phyloP scores from a whole-genome alignment of 2,329 filamentous ascomycete genomes.

The Ophiostoma triangulosporum region DNA sequence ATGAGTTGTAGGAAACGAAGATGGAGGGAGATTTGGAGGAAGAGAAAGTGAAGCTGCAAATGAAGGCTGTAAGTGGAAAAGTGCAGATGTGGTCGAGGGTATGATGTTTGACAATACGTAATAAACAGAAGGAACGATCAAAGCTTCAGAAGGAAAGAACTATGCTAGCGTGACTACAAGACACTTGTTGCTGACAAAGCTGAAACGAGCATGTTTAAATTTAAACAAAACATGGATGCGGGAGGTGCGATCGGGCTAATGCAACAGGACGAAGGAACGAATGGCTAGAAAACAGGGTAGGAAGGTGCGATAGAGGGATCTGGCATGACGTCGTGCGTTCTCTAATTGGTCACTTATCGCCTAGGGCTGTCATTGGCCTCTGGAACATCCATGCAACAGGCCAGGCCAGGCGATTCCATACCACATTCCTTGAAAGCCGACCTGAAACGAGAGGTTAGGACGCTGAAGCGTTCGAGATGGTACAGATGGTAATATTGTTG shows the following conservation, averaged over 20 bases:
- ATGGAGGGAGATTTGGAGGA: not conserved
- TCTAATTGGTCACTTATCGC: not conserved
- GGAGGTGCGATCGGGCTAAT: not conserved
- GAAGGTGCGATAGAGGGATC: not conserved
- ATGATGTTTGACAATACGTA: not conserved
- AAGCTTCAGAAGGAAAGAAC: not conserved
- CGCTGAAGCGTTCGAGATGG: not conserved
- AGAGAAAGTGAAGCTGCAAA: not conserved
- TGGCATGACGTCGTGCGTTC: not conserved
- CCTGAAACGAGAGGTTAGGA: not conserved
- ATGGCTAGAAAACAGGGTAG: not conserved
- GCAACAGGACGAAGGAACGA: not conserved
- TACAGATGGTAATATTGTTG: not conserved
- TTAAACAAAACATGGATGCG: not conserved
- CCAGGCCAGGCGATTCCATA: not conserved
- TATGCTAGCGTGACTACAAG: not conserved
- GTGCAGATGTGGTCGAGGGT: not conserved
- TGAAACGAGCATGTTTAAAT: not conserved
- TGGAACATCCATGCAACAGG: not conserved
- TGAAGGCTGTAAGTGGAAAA: not conserved
- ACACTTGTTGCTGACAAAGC: not conserved
- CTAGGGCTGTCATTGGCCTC: not conserved
- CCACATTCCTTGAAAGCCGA: not conserved
- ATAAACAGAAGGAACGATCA: not conserved
- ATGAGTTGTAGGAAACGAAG: not conserved